A percentile compares a stretch with the other conserved stretches of the same genome.
Conservation (phyloP, 345 rosid genomes). For the Barbarea vulgaris region DNA sequence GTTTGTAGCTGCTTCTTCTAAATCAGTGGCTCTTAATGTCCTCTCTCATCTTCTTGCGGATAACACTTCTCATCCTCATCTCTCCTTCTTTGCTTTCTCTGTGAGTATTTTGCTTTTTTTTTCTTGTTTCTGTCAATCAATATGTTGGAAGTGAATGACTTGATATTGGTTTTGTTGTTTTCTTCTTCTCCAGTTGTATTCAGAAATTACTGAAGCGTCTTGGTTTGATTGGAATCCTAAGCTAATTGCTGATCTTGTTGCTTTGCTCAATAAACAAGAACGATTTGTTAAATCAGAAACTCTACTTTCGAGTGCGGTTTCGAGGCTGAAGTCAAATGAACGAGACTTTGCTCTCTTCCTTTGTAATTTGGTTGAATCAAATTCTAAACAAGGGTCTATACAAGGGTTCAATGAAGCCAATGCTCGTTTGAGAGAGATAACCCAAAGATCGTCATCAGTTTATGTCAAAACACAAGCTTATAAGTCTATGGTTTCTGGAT, state of each 20-base stretch:
- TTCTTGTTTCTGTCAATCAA: neutral
- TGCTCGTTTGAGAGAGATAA: constrained; percentile 45
- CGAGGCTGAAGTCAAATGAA: constrained; percentile 52
- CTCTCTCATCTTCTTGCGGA: constrained; percentile 79
- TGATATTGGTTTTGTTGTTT: neutral
- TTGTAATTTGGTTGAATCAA: constrained; percentile 63
- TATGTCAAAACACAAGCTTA: constrained; percentile 65
- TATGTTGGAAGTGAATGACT: neutral
- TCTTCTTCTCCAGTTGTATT: constrained; percentile 43
- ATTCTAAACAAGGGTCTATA: constrained; percentile 43
- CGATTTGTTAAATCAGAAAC: constrained; percentile 46
- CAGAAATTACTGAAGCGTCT: constrained; percentile 57
- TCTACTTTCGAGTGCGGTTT: constrained; percentile 45
- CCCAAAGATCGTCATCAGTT: constrained; percentile 52
- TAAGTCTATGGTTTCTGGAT: constrained; percentile 61
- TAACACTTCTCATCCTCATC: constrained; percentile 46
- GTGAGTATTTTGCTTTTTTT: constrained; percentile 44
- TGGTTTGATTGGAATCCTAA: constrained; percentile 91
- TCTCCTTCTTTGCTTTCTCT: constrained; percentile 63
- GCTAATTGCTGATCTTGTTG: constrained; percentile 65
- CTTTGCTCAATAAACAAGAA: constrained; percentile 66
- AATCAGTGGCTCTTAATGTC: constrained; percentile 67
- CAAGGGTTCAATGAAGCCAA: constrained; percentile 56
- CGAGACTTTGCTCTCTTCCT: constrained; percentile 53
- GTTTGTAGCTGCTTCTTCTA: constrained; percentile 72